Conservation (phyloP, 2,329 filamentous ascomycete genomes). For the Cladosporium austrohemisphaericum region DNA sequence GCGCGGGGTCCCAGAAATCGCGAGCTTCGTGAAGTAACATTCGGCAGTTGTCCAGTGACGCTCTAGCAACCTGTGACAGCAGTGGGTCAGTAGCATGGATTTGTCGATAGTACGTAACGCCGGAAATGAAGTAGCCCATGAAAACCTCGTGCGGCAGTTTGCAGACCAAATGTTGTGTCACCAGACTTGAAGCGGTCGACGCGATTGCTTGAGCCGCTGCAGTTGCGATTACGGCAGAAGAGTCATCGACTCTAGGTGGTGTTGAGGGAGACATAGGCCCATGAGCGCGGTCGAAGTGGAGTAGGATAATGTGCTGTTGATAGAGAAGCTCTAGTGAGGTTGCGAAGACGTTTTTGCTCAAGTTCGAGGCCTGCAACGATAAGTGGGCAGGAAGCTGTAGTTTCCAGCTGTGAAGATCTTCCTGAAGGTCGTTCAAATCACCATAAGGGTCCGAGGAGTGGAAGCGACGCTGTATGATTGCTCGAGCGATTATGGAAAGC, state of each 20-base stretch:
- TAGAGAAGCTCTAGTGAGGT: slow-evolving; percentile 10
- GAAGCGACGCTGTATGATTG: slow-evolving; percentile 16
- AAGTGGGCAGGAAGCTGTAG: not conserved
- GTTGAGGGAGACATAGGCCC: not conserved
- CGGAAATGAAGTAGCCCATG: slow-evolving; percentile 16
- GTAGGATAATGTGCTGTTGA: slow-evolving; percentile 16
- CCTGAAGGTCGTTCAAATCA: slow-evolving; percentile 11
- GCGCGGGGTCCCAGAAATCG: slow-evolving; percentile 15
- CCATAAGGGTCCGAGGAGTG: slow-evolving; percentile 11
- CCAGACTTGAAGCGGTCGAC: slow-evolving; percentile 6
- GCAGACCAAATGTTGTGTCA: slow-evolving; percentile 1
- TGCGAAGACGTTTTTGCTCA: slow-evolving; percentile 5
- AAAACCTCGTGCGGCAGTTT: slow-evolving; percentile 14
- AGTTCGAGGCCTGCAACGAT: not conserved
- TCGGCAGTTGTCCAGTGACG: slow-evolving; percentile 16
- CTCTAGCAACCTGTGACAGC: slow-evolving; percentile 10
- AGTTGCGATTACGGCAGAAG: not conserved
- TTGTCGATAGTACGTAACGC: slow-evolving; percentile 14
- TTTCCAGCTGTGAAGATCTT: slow-evolving; percentile 1
- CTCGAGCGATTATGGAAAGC: slow-evolving; percentile 21
- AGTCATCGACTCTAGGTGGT: not conserved
- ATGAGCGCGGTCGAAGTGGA: slow-evolving; percentile 9
- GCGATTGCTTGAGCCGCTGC: slow-evolving; percentile 15
- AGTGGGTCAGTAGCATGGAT: slow-evolving; percentile 3
- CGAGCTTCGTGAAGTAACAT: slow-evolving; percentile 14